These are phyloP conservation scores for Fusarium lateritium DNA, from an alignment of 2,329 filamentous ascomycete genomes.

Conservation along the genomic window DNA sequence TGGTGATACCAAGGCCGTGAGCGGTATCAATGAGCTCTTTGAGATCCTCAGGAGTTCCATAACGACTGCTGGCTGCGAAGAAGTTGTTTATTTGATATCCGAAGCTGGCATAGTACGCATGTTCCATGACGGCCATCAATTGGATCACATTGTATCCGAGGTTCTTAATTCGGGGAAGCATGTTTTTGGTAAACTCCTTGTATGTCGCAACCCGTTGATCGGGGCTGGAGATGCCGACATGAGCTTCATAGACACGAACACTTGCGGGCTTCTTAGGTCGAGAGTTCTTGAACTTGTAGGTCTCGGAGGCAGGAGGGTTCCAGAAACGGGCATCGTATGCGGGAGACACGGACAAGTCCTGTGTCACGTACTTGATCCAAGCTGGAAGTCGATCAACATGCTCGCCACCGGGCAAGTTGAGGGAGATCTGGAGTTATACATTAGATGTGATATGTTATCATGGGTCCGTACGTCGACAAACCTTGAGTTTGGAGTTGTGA, in stretches of 20 bases:
- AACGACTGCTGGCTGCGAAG: conserved; percentile 96
- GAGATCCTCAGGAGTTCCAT: conserved; percentile 92
- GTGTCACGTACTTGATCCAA: conserved; percentile 98
- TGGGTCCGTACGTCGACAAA: conserved; percentile 54
- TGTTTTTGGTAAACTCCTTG: conserved; percentile 95
- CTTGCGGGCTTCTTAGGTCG: conserved; percentile 88
- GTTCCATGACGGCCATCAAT: conserved; percentile 99
- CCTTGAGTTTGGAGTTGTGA: conserved; percentile 98
- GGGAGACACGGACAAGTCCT: conserved; percentile 90
- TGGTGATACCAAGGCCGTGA: conserved; percentile 89
- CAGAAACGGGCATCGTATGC: conserved; percentile 97
- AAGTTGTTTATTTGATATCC: conserved; percentile 99
- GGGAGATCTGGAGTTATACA: conserved; percentile 74
- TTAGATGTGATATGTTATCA: conserved; percentile 15
- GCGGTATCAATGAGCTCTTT: conserved; percentile 98
- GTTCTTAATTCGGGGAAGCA: conserved; percentile 90
- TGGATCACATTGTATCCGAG: conserved; percentile 98
- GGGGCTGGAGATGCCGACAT: conserved; percentile 95
- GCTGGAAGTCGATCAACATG: conserved; percentile 90
- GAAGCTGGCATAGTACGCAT: conserved; percentile 99
- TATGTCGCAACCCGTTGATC: conserved; percentile 92
- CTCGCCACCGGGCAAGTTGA: conserved; percentile 84
- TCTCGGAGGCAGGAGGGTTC: conserved; percentile 86
- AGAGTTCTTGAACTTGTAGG: conserved; percentile 87
- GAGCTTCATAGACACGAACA: conserved; percentile 97